Base-by-base conservation (phyloP, 106 monocot species). In the Platanthera guangdongensis region DNA sequence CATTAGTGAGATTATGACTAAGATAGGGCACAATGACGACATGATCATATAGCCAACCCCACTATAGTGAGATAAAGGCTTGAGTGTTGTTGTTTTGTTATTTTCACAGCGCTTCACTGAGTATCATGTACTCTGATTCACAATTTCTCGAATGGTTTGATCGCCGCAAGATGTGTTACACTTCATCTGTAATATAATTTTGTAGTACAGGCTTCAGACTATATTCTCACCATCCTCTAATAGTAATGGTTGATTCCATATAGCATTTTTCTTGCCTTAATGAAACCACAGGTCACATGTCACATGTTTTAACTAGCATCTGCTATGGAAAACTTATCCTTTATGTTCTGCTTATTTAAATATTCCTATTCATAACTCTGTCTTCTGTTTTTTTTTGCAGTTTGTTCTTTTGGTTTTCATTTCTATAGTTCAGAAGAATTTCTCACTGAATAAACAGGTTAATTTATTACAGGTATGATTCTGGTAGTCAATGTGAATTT, bases 351-450 rank as follows among this genome's bases (percentile, higher is more conserved):
- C 28, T 47, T 57, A 22, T 7, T 4, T 32, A 51, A 51, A 19
- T 75, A n/a, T 45, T 16, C 46, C 8, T 57, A 39, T 46, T 39
- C 12, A 12, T 47, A 15, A n/a, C 14, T 14, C 45, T 9, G 11
- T 71, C 15, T 77, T 77, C 45, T 16, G 50, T 13, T 77, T 76
- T 57, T 16, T 77, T 60, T 57, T 57, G 39, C 59, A 68, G 48
- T 32, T 79, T 74, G 76, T 79, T 71, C 32, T 82, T 9, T 76
- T 79, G 39, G 74, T 78, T 77, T 79, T 90, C n/a, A 52, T 71
- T 72, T 87, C 83, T 78, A 67, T 90, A 28, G 74, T 90, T 22
- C 84, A 83, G 72, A 87, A 81, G 73, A 90, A 82, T 71, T 78
- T 87, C 64, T 76, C 81, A 7, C 74, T 90, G 14, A 80, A 85